Base-by-base conservation (phyloP, 2,329 filamentous ascomycete species). In the Helicocarpus griseus region DNA sequence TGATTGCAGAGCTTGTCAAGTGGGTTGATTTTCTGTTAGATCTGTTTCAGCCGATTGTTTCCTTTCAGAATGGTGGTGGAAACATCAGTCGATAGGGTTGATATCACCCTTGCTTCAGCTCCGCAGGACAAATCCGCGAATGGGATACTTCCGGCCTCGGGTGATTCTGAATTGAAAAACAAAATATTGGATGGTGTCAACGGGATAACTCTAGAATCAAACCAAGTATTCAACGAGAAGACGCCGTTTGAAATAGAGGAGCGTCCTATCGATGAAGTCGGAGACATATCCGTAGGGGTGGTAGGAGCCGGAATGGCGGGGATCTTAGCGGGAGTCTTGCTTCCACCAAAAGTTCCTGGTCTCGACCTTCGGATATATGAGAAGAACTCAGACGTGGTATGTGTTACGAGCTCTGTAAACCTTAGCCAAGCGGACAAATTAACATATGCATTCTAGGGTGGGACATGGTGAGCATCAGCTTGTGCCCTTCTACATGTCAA, bases 281-380 rank as follows among this genome's bases (percentile, higher is more conserved):
- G 74, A 28, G 63, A 69, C 5, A 64, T 78, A 35, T 71, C 74
- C 46, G 81, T 85, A 1, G 79, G 76, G 0, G 75, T 86, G 0
- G 77, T 86, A 29, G 83, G 83, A 1, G 82, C 80, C 7, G 83
- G 83, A 0, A 65, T 86, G 0, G 66, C 80, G 0, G 83, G 83
- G 3, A 76, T 86, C 29, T 76, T 78, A 2, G 81, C 85, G 1
- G 85, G 83, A 0, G 74, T 82, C 5, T 65, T 89, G 7, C 69
- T 89, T 0, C 85, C 84, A 0, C 75, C 71, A 5, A 89, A 89
- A 57, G 79, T 89, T 0, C 85, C 85, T 0, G 77, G 77, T 0
- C 77, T 88, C 45, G 69, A 85, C 43, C 65, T 89, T 52, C 78
- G 75, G 0, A 81, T 87, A 36, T 80, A 79, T 49, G 83, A 87